Base-by-base conservation (phyloP, 768 basidiomycete genomes). In the Russula vinacea region DNA sequence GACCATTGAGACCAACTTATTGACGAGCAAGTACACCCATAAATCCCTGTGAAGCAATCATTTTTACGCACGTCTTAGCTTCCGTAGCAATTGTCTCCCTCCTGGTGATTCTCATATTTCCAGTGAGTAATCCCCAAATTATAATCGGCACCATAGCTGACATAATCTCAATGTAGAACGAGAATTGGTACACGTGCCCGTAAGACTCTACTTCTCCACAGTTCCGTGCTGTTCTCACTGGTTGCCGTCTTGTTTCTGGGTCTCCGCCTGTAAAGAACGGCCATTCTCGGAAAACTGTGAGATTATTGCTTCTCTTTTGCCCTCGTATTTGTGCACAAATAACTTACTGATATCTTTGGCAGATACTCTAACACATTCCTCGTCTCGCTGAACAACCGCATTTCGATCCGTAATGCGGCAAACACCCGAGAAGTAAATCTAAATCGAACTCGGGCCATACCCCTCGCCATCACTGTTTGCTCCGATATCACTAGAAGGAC, bases 1-100 rank as follows among this genome's bases (percentile, higher is more conserved):
- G 55, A 69, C 68, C 13, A 56, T 73, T n/a, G 72, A 73, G 58
- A 72, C 70, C 1, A 73, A 72, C 52, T 16, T 63, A 3, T 61
- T 71, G 67, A 26, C 68, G 62, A 44, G 67, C 55, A 26, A 29
- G 57, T 54, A 7, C 22, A n/a, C 37, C 22, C n/a, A 49, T 22
- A n/a, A 13, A 32, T 40, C 7, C 10, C 22, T 37, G n/a, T 10
- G 14, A 39, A 5, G 45, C 11, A 17, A 6, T 7, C 32, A 10
- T 26, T 49, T 44, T 64, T 16, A 64, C 37, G 0, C 10, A 22
- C 10, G 2, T 33, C 35, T 44, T 53, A 64, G 63, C 63, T 14
- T 42, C 26, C 14, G 63, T 64, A 9, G 39, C 53, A 11, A 19
- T 64, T 2, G 16, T 55, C 10, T 9, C 63, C 14, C 17, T 59